These are phyloP conservation scores for Aspergillus fructus DNA, from an alignment of 2,329 filamentous ascomycete species.

Conservation along the genomic window DNA sequence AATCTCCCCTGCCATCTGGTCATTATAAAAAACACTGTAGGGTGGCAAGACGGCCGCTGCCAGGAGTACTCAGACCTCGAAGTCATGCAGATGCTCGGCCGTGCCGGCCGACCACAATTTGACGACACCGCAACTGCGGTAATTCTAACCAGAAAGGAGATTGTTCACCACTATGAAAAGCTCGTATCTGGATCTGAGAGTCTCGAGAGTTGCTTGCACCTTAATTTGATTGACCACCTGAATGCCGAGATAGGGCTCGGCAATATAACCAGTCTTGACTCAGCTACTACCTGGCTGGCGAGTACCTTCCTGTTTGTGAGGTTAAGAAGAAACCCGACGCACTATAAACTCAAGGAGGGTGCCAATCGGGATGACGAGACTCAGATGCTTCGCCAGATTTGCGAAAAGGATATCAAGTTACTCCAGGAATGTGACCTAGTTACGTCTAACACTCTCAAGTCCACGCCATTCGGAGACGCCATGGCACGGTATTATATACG, in stretches of 20 bases:
- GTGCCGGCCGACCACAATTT: slow-evolving; percentile 80
- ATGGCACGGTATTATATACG: slow-evolving; percentile 83
- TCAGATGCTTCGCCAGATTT: slow-evolving; percentile 67
- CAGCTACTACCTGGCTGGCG: slow-evolving; percentile 71
- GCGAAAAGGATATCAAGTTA: slow-evolving; percentile 65
- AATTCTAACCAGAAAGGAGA: slow-evolving; percentile 72
- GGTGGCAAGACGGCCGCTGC: slow-evolving; percentile 59
- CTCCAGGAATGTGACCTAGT: slow-evolving; percentile 63
- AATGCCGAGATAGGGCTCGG: slow-evolving; percentile 81
- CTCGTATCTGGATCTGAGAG: slow-evolving; percentile 72
- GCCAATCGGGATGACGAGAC: slow-evolving; percentile 55
- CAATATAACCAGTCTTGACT: slow-evolving; percentile 63
- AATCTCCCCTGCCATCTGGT: slow-evolving; percentile 83
- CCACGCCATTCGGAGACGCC: slow-evolving; percentile 71
- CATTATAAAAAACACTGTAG: slow-evolving; percentile 75
- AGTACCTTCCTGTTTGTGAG: slow-evolving; percentile 78
- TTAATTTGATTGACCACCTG: slow-evolving; percentile 77
- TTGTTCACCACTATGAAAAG: slow-evolving; percentile 65
- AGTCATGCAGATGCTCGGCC: slow-evolving; percentile 86
- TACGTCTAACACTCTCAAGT: slow-evolving; percentile 51
- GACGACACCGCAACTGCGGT: slow-evolving; percentile 73
- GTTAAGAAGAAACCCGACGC: slow-evolving; percentile 65
- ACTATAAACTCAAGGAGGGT: slow-evolving; percentile 66
- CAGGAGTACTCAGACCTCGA: slow-evolving; percentile 79
- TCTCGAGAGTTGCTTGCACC: slow-evolving; percentile 75